Base-by-base conservation (phyloP, 768 basidiomycete genomes). In the Rhodotorula taiwanensis region DNA sequence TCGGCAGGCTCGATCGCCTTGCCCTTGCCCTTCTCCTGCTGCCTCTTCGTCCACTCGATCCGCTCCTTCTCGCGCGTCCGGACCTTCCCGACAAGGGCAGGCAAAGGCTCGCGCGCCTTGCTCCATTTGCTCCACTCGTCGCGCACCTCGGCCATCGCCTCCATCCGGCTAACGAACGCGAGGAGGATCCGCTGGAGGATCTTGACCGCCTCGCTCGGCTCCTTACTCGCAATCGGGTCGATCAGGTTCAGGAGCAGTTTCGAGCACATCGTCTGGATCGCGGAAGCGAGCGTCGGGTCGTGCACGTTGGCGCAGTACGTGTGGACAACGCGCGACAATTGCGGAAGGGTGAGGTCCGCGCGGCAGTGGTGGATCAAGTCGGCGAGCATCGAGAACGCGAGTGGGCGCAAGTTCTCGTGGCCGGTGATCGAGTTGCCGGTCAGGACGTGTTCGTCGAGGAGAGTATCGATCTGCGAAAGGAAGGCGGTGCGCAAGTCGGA, bases 281-380 rank as follows among this genome's bases (percentile, higher is more conserved):
- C 84, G 70, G 82, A 84, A 14, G 83, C 81, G 50, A 93, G 81
- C 25, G 87, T 84, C 3, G 88, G 83, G 73, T 95, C 91, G 77
- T 97, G 94, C 53, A 95, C 82, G 72, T 89, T 84, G 52, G 85
- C 84, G 2, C 91, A 88, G 75, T 89, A 95, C 56, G 88, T 83
- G 70, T 87, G 84, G 30, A 91, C 84, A 60, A 94, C 83, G 23
- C 83, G 83, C 7, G 83, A 80, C 25, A 97, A 79, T 72, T 94
- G 92, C 14, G 81, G 75, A 8, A 86, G 79, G 4, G 84, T 83
- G 43, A 98, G 82, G 25, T 97, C 92, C 49, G 79, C 80, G 54
- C 90, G 86, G 60, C 93, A 81, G 72, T 95, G 90, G 73, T 97
- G 92, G 58, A 95, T 85, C 16, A 97, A 81, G 76, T 99, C 95